A percentile compares a stretch with the other conserved stretches of the same genome.
Evolutionary conservation across 805 yeast genomes (phyloP).

Genomic region (Myxozyma lipomycoides): DNA sequence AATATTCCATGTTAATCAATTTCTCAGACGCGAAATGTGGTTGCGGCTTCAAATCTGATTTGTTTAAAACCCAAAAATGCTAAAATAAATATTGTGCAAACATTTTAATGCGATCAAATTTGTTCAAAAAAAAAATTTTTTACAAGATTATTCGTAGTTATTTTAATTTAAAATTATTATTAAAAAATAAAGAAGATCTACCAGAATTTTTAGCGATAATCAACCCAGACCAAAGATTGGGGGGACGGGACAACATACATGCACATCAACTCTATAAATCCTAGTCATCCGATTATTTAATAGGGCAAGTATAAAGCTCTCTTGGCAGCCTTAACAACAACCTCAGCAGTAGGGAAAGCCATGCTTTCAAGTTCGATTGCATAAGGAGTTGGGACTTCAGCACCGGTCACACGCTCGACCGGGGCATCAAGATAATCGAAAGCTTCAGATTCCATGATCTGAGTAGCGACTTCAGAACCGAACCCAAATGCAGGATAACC

Average conservation of each 20-base stretch:
- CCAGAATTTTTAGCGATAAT: too few species aligned
- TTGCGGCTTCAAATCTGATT: too few species aligned
- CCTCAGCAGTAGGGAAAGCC: constrained; percentile 96
- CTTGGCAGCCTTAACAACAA: constrained; percentile 63
- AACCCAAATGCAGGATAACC: constrained; percentile 99
- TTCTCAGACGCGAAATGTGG: too few species aligned
- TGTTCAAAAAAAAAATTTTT: not conserved
- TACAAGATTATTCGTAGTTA: too few species aligned
- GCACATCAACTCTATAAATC: too few species aligned
- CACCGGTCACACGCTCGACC: constrained; percentile 96
- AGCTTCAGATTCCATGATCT: constrained; percentile 96
- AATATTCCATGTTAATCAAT: too few species aligned
- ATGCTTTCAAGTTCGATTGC: constrained; percentile 94
- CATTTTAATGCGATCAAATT: not conserved
- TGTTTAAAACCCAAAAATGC: constrained; percentile 1
- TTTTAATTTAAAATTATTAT: too few species aligned
- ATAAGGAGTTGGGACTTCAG: constrained; percentile 99
- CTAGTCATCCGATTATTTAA: too few species aligned
- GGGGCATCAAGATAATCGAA: constrained; percentile 98
- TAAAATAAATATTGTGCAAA: constrained; percentile 1
- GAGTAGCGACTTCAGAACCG: constrained; percentile 97
- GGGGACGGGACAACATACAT: too few species aligned
- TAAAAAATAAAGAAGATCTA: too few species aligned
- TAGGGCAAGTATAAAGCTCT: constrained; percentile 38
- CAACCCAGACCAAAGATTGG: too few species aligned